Conservation (phyloP, 2,329 filamentous ascomycete genomes). For the Diplodia corticola region DNA sequence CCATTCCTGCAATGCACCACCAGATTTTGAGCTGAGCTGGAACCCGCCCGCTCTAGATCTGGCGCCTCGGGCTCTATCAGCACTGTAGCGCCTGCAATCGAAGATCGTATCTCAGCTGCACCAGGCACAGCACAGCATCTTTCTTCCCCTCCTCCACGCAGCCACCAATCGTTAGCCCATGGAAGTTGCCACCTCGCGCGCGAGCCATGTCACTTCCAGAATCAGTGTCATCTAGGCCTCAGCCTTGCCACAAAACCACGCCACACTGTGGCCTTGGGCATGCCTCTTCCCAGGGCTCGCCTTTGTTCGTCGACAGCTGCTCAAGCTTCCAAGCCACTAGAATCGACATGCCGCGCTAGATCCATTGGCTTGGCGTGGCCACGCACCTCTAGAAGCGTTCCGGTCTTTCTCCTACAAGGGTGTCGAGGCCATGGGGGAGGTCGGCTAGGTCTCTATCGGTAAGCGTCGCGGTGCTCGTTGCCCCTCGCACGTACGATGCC, state of each 20-base stretch:
- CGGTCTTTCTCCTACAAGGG: background rate
- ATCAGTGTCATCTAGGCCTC: background rate
- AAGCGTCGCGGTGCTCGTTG: background rate
- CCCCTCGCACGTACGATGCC: too few relatives aligned
- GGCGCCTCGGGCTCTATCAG: background rate
- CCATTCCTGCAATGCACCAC: background rate
- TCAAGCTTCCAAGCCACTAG: background rate
- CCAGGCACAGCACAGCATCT: background rate
- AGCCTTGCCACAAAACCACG: background rate
- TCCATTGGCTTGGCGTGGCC: background rate
- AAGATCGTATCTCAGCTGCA: background rate
- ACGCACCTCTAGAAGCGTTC: background rate
- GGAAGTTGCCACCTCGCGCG: background rate
- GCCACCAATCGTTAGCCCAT: background rate
- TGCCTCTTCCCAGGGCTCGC: too few relatives aligned
- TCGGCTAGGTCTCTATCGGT: background rate
- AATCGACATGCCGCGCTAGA: background rate
- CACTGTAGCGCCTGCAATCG: background rate
- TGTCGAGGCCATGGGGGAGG: background rate
- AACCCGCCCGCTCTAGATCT: background rate
- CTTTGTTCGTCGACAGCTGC: background rate
- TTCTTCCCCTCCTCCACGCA: background rate
- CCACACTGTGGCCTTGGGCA: too few relatives aligned
- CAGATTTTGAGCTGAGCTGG: background rate
- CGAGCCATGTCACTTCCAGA: background rate